These are phyloP conservation scores for Candida oleophila DNA, from an alignment of 805 yeast genomes.

Conservation along the genomic window DNA sequence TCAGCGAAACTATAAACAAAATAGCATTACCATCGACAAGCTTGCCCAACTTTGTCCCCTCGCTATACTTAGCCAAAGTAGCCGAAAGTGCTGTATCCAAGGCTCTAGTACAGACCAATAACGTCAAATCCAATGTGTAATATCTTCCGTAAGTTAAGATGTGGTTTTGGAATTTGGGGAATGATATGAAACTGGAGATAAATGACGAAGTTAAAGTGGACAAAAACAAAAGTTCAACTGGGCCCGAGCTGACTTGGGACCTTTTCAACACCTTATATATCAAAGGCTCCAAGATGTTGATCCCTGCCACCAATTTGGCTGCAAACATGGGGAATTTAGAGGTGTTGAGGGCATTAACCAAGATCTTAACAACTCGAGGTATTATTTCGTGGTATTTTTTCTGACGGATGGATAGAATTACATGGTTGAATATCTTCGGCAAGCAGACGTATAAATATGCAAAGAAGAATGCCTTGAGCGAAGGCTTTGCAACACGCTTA, in stretches of 20 bases:
- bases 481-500: slow-evolving; percentile 20
- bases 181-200: slow-evolving; percentile 17
- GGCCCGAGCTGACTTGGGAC: neutral
- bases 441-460: slow-evolving; percentile 35
- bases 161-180: slow-evolving; percentile 21
- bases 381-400: slow-evolving; percentile 13
- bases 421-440: slow-evolving; percentile 24
- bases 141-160: slow-evolving; percentile 17
- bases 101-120: slow-evolving; percentile 22
- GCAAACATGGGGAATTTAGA: slow-evolving; percentile 35
- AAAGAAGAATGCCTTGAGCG: slow-evolving; percentile 30
- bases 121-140: slow-evolving; percentile 23
- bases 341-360: slow-evolving; percentile 26
- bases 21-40: slow-evolving; percentile 16
- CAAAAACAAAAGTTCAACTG: slow-evolving; percentile 10
- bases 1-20: slow-evolving; percentile 17
- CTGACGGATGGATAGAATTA: slow-evolving; percentile 14
- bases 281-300: slow-evolving; percentile 29
- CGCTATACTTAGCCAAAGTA: slow-evolving; percentile 5
- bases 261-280: slow-evolving; percentile 11
- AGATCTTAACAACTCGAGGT: slow-evolving; percentile 16
- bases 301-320: slow-evolving; percentile 29
- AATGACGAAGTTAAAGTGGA: slow-evolving; percentile 28
- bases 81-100: slow-evolving; percentile 18
- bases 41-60: neutral